Percentiles rank a stretch among this genome's conserved stretches.
phyloP scores from a whole-genome alignment of 2,329 filamentous ascomycete species.

The Aureobasidium vineae region DNA sequence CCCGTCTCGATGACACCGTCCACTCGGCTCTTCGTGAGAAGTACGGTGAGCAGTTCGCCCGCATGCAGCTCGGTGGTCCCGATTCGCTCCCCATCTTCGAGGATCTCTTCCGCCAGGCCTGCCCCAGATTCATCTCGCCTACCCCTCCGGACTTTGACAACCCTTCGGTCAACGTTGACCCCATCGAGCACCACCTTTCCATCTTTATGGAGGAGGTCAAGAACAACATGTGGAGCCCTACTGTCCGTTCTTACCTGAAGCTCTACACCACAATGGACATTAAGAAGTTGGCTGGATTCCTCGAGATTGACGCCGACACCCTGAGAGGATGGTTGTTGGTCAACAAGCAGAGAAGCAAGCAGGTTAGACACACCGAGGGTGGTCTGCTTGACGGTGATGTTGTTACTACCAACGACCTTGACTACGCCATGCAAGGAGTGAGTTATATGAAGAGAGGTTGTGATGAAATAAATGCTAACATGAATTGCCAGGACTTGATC shows the following conservation, averaged over 20 bases:
- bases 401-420: conserved; percentile 89
- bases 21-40: conserved; percentile 97
- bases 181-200: conserved; percentile 91
- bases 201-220: conserved; percentile 99
- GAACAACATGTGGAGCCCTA: conserved; percentile 98
- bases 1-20: conserved; percentile 96
- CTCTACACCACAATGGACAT: conserved; percentile 99
- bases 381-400: conserved; percentile 88
- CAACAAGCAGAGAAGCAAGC: conserved; percentile 98
- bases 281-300: conserved; percentile 95
- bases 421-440: conserved; percentile 94
- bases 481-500: conserved; percentile 71
- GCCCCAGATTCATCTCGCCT: conserved; percentile 99
- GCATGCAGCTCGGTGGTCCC: conserved; percentile 92
- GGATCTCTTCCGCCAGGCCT: conserved; percentile 96
- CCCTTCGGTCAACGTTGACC: conserved; percentile 92
- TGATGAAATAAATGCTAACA: conserved; percentile 31
- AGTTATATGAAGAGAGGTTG: conserved; percentile 43
- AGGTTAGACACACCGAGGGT: conserved; percentile 90
- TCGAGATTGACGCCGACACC: conserved; percentile 96
- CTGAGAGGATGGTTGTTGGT: conserved; percentile 90
- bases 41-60: conserved; percentile 96
- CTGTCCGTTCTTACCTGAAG: conserved; percentile 96
- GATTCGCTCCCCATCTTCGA: conserved; percentile 96
- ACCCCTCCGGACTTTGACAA: conserved; percentile 97